These are phyloP conservation scores for Rhodotorula sp. DNA, from an alignment of 1,284 basidiomycete genomes.

Conservation along the genomic window DNA sequence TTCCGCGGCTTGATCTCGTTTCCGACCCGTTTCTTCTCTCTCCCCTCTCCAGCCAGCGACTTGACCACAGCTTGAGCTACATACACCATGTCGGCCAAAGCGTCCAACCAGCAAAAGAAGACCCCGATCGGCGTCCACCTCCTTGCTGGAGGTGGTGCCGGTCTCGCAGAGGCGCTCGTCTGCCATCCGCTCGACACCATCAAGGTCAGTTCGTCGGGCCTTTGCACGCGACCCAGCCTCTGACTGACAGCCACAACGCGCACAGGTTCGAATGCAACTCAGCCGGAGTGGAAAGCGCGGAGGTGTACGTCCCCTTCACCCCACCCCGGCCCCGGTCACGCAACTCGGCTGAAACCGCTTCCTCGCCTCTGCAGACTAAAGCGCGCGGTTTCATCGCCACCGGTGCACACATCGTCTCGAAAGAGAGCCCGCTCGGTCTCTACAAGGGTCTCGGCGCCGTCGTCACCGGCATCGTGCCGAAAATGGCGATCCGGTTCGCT, in stretches of 20 bases:
- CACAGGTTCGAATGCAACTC: slow-evolving; percentile 42
- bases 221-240: not conserved
- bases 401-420: slow-evolving; percentile 79
- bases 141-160: slow-evolving; percentile 85
- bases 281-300: slow-evolving; percentile 71
- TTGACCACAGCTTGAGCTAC: no score
- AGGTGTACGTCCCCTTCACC: slow-evolving; percentile 60
- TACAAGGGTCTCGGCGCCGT: slow-evolving; percentile 99
- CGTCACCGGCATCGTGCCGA: slow-evolving; percentile 93
- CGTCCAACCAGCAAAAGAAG: slow-evolving; percentile 44
- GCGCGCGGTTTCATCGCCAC: slow-evolving; percentile 92
- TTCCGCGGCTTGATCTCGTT: not conserved
- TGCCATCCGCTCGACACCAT: slow-evolving; percentile 82
- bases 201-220: slow-evolving; percentile 54
- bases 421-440: slow-evolving; percentile 91
- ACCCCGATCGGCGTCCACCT: slow-evolving; percentile 79
- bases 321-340: not conserved
- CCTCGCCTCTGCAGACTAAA: slow-evolving; percentile 65
- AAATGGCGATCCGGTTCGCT: slow-evolving; percentile 99
- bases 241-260: not conserved
- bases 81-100: not conserved
- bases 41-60: not conserved
- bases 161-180: slow-evolving; percentile 79
- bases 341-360: not conserved
- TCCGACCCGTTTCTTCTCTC: not conserved